phyloP scores from a whole-genome alignment of 1,284 basidiomycete genomes.

The Ceratobasidium sp. region DNA sequence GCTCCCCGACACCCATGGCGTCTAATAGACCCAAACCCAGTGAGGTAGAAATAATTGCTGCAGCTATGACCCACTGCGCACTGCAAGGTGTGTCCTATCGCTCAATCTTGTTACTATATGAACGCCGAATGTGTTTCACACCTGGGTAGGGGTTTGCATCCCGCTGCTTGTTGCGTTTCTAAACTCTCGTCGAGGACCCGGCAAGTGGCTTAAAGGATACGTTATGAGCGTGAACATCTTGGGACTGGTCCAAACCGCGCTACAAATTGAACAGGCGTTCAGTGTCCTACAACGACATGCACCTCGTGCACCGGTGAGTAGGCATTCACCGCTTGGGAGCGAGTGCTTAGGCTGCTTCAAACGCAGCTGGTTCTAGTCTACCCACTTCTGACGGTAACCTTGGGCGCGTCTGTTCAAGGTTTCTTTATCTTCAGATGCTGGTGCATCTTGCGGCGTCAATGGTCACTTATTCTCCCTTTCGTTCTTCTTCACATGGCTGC shows the following conservation, averaged over 20 bases:
- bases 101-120: not conserved
- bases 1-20: not conserved
- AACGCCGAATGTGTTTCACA: too few relatives aligned
- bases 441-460: constrained; percentile 26
- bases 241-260: not conserved
- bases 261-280: not conserved
- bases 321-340: not conserved
- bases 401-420: constrained; percentile 26
- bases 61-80: not conserved
- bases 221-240: constrained; percentile 11
- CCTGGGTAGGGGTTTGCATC: constrained; percentile 8
- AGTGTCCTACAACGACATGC: not conserved
- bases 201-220: constrained; percentile 28
- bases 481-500: not conserved
- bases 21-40: not conserved
- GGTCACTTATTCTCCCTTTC: constrained; percentile 19
- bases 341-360: not conserved
- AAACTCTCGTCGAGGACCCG: constrained; percentile 3
- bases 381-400: not conserved
- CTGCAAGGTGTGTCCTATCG: not conserved
- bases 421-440: constrained; percentile 42
- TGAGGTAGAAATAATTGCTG: not conserved
- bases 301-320: constrained; percentile 9
- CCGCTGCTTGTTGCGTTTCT: constrained; percentile 25
- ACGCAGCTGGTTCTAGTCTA: not conserved